Percentiles rank a stretch among this genome's conserved stretches.
Conservation (phyloP, 2,329 filamentous ascomycete species). For the Penicillium sp. region DNA sequence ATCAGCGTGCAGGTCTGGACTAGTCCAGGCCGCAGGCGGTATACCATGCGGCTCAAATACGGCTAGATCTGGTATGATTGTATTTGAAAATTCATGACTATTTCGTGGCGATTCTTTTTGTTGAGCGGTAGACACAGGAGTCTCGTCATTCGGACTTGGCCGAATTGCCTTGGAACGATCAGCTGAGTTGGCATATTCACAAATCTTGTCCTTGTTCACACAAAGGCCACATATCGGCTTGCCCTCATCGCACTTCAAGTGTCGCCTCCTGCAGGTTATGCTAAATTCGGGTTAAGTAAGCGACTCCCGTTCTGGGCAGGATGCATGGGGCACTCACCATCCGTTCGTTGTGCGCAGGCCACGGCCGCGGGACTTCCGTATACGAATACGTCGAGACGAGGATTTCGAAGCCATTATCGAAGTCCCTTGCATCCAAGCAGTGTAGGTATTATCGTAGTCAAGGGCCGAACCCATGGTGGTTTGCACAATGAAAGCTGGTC, state of each 20-base stretch:
- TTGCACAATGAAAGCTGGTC: background rate
- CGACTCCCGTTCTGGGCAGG: background rate
- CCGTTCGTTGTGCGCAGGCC: constrained; percentile 18
- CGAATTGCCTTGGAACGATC: background rate
- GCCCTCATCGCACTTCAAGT: constrained; percentile 28
- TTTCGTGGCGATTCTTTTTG: background rate
- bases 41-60: background rate
- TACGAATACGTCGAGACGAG: constrained; percentile 3
- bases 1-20: background rate
- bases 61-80: background rate
- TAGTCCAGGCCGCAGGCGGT: background rate
- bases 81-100: background rate
- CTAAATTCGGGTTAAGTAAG: background rate
- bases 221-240: constrained; percentile 27
- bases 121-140: background rate
- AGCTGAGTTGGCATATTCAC: constrained; percentile 8
- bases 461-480: background rate
- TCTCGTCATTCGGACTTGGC: background rate
- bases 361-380: constrained; percentile 16
- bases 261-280: constrained; percentile 24
- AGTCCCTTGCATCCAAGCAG: background rate
- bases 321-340: constrained; percentile 11
- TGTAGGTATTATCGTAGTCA: background rate
- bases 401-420: background rate
- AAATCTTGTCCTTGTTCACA: constrained; percentile 19